These are phyloP conservation scores for Polyporus tsugae DNA, from an alignment of 1,284 basidiomycete species.

Conservation along the genomic window DNA sequence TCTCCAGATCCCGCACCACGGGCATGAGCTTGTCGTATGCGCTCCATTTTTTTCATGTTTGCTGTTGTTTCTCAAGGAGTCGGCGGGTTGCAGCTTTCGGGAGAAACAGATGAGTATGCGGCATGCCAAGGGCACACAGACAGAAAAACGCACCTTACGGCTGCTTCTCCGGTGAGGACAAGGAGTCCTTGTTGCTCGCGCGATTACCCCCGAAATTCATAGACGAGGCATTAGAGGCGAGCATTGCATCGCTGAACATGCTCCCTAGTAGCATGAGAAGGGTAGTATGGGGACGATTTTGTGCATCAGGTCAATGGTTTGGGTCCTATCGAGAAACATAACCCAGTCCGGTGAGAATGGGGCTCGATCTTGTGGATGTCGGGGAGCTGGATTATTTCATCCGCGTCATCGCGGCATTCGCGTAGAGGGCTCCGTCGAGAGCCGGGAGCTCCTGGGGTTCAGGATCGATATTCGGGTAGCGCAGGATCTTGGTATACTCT, in stretches of 20 bases:
- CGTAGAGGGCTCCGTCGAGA: neutral
- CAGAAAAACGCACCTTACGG: neutral
- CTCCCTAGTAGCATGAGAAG: neutral
- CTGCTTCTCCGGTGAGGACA: neutral
- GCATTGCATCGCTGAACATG: neutral
- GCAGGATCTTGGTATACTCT: neutral
- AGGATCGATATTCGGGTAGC: slow-evolving; percentile 6
- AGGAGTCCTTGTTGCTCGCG: too few relatives aligned
- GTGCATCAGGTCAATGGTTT: too few relatives aligned
- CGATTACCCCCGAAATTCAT: too few relatives aligned
- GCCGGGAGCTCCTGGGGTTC: neutral
- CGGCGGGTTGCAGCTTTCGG: neutral
- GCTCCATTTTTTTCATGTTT: neutral
- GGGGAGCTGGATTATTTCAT: too few relatives aligned
- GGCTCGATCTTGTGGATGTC: too few relatives aligned
- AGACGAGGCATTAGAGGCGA: neutral
- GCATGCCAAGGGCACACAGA: neutral
- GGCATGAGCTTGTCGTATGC: neutral
- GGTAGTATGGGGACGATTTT: neutral
- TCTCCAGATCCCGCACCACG: neutral
- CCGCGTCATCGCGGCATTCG: neutral
- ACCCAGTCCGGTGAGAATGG: neutral
- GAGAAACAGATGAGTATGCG: too few relatives aligned
- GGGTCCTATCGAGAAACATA: too few relatives aligned
- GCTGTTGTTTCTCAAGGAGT: neutral